Evolutionary conservation across 192 early-diverging fungal genomes (phyloP).

Genomic region (Coemansia sp.): DNA sequence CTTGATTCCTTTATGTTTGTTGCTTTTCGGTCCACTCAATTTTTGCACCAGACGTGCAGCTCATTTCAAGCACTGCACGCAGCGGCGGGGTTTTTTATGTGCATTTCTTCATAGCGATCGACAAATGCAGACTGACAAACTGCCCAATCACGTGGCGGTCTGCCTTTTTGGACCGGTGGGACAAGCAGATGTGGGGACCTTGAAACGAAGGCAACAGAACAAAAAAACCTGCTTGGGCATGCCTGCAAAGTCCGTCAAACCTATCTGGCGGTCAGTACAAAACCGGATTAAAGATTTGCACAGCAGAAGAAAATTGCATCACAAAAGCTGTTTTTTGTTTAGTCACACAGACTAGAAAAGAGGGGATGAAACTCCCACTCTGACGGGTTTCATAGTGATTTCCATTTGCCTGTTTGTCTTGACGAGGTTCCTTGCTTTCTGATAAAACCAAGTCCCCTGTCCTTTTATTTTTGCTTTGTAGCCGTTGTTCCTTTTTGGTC

Average conservation of each 20-base stretch:
- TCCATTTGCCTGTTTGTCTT: background rate
- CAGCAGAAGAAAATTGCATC: background rate
- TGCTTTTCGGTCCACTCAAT: background rate
- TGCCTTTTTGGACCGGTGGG: conserved; percentile 9
- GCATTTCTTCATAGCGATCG: conserved; percentile 5
- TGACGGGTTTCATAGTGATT: background rate
- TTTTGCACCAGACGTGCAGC: background rate
- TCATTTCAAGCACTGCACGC: background rate
- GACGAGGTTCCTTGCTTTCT: background rate
- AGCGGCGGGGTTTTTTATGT: conserved; percentile 9
- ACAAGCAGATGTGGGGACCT: background rate
- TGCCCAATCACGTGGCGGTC: conserved; percentile 32
- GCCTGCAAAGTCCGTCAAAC: background rate
- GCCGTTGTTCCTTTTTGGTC: background rate
- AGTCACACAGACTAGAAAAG: background rate
- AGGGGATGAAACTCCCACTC: background rate
- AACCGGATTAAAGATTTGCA: conserved; percentile 2
- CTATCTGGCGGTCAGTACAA: background rate
- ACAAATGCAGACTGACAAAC: background rate
- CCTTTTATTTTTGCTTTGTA: background rate
- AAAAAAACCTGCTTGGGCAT: background rate
- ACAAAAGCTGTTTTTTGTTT: background rate
- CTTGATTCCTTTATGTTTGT: too few relatives aligned
- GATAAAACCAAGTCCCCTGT: background rate
- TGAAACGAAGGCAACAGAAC: background rate